Base-by-base conservation (phyloP, 345 rosid species). In the Salix suchowensis region DNA sequence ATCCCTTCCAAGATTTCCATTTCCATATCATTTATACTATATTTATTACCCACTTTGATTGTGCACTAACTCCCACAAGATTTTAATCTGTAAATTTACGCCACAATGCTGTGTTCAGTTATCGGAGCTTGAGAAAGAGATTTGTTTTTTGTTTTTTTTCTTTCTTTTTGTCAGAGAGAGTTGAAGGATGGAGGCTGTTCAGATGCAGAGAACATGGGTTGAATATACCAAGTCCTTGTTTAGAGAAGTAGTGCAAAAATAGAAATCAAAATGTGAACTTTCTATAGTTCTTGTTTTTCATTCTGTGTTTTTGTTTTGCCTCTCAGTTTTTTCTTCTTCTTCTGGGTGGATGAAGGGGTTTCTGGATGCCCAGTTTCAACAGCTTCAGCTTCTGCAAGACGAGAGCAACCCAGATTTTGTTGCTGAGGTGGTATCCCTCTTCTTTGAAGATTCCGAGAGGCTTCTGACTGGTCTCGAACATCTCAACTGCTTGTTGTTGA, bases 391-490 rank as follows among this genome's bases (percentile, higher is more conserved):
- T 75, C 87, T 96, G 76, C 97, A 90, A 87, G 99, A 96, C 85
- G 99, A 96, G 83, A 91, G 91, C 89, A 93, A 89, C 86, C 98
- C 99, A 68, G 93, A 91, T 84, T 96, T 96, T 87, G 98, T 91
- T 74, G 92, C 85, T 74, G 94, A 96, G 89, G 96, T 96, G 67
- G 94, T 91, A n/a, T 79, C 94, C 70, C 92, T 93, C 64, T 96
- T 96, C 87, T 96, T 96, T 80, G 91, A 86, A 68, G 99, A 96
- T 80, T 89, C 99, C 74, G 94, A 93, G 73, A 93, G 88, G 80
- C 91, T 93, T 82, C 89, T 32, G 34, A 32, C 34, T 3, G 34
- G 34, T 37, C 24, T 24, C 60, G 6, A 15, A 1, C 68, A 23
- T 44, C 37, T 30, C 18, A 64, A 74, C 26, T 46, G 23, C 21